Evolutionary conservation across 768 basidiomycete genomes (phyloP), one percentile per base, ranked within the genome.

Genomic region (Mycena latifolia): DNA sequence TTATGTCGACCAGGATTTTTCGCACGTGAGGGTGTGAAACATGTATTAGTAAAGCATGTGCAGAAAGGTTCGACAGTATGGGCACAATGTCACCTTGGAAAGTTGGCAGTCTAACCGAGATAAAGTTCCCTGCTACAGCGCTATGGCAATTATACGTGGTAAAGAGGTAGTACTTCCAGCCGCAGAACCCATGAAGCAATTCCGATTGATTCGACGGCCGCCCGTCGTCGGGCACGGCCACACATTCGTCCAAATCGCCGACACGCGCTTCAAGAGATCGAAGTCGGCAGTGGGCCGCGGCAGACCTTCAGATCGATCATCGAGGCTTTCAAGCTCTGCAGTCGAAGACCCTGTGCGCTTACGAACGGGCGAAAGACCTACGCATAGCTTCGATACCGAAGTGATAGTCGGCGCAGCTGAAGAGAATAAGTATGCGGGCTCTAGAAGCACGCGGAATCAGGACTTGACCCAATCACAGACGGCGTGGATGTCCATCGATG

Each of bases 401-500:
- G 69, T 85, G 81, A 74, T 94, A 95, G 3, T 86, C 86, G 9
- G 84, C 76, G 20, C n/a, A n/a, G n/a, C n/a, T n/a, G 90, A 77
- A 28, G 93, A 14, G 77, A 96, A 91, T 37, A 95, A n/a, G n/a
- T n/a, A n/a, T n/a, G n/a, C 78, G 12, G 93, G 89, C 66, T 92
- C 92, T 14, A 94, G 94, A 18, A 96, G 81, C 15, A 91, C 80
- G 37, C 94, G 87, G 82, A 95, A 91, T 92, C 92, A 95, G 0
- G 90, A 86, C 79, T 95, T 95, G 74, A 96, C 85, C 65, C 92
- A 79, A 73, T 94, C 94, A 64, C 93, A 89, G 39, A 95, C 86
- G 35, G 92, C 92, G 76, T 94, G 90, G 46, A 95, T 90, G 71
- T 96, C 94, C 1, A 88, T 88, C 27, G 76, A 80, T 37, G 81